Evolutionary conservation across 371 early-diverging fungal genomes (phyloP), one percentile per base, ranked within the genome.

Genomic region (Syncephalastrum contaminatum): DNA sequence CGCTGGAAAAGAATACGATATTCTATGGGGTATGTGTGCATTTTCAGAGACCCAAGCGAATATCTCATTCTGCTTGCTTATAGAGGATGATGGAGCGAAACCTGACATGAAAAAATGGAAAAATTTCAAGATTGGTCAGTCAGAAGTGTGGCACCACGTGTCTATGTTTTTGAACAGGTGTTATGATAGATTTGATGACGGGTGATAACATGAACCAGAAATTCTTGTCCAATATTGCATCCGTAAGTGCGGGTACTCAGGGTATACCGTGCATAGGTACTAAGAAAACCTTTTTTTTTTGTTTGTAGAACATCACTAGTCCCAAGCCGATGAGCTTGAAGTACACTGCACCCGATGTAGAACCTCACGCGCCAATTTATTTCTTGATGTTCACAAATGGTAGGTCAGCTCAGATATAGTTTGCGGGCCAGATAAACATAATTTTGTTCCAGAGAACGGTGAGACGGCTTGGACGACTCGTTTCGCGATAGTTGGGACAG

Each of bases 361-460:
- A 51, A 8, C 71, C 75, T 15, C 66, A 66, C 44, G 52, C 79
- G 1, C 60, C 73, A 13, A 60, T 78, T 46, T 78, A 78, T 46
- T 78, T 78, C 48, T 62, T 78, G 27, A 78, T 70, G 73, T 78
- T 78, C 61, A 73, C 79, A 0, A 75, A 69, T 57, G 71, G 75
- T 76, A 64, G 48, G 43, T 46, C 45, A 44, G 21, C 19, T 13
- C 45, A 19, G 16, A 21, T 21, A 44, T 14, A 44, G 45, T 30
- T 14, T 21, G 4, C 19, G 16, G 12, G 24, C 30, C 20, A 27
- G 42, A 48, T 45, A 44, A 27, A 36, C 16, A 44, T 53, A 42
- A n/a, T 7, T 53, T 43, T 4, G 19, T 48, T 36, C 43, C 25
- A 70, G 73, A 69, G 19, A 56, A 69, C 3, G 70, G 69, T 24